phyloP scores from a whole-genome alignment of 495 filamentous ascomycete species.

The Thermothielavioides terrestris region DNA sequence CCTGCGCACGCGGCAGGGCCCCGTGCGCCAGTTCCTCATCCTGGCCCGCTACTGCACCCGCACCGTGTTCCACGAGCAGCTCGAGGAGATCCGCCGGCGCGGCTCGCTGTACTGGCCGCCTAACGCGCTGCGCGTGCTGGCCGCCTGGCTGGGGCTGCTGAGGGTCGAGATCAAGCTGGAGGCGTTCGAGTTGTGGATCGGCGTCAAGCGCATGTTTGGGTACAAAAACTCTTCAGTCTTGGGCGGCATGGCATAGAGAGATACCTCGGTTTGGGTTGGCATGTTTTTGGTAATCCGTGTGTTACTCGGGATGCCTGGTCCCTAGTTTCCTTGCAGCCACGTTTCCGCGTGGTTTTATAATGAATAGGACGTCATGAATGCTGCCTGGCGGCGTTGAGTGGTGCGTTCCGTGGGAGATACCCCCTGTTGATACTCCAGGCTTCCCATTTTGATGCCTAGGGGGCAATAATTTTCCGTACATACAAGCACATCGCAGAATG shows the following conservation, averaged over 20 bases:
- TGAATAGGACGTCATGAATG: background rate
- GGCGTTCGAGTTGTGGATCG: constrained; percentile 51
- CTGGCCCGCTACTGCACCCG: constrained; percentile 86
- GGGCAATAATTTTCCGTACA: no score
- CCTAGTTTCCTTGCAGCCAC: background rate
- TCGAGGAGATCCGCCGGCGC: constrained; percentile 52
- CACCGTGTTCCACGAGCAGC: constrained; percentile 78
- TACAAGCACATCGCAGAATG: no score
- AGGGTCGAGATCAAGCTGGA: constrained; percentile 48
- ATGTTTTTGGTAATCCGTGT: background rate
- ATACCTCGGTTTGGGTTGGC: constrained; percentile 1
- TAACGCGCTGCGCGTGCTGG: constrained; percentile 40
- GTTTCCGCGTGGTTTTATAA: background rate
- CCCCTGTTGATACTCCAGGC: no score
- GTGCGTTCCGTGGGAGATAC: no score
- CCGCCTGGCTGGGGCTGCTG: constrained; percentile 43
- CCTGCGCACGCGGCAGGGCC: constrained; percentile 81
- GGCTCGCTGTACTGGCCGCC: constrained; percentile 42
- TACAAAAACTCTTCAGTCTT: constrained; percentile 4
- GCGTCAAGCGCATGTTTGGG: constrained; percentile 42
- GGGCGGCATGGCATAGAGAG: constrained; percentile 9
- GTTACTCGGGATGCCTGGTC: no score
- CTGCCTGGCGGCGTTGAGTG: background rate
- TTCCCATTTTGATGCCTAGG: background rate
- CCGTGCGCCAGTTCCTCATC: constrained; percentile 84